Evolutionary conservation across 2,329 filamentous ascomycete species (phyloP).

Genomic region (Colletotrichum siamense): DNA sequence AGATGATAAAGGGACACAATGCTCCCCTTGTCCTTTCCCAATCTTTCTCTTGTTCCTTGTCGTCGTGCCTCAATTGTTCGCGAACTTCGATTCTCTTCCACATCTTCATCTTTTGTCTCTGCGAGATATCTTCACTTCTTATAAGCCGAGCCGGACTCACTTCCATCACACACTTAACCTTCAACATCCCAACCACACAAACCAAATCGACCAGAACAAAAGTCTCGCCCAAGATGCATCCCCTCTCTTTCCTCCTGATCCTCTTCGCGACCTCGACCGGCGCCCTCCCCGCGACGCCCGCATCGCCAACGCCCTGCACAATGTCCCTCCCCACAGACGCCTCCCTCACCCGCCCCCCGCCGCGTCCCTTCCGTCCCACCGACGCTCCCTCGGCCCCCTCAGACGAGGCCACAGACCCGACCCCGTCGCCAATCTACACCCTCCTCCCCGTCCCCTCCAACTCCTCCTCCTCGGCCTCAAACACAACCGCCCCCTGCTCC

Average conservation of each 20-base stretch:
- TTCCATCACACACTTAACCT: neutral
- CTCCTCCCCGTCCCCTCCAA: neutral
- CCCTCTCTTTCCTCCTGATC: neutral
- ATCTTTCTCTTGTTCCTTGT: neutral
- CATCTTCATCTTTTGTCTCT: neutral
- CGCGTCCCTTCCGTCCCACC: neutral
- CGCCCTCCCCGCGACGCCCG: constrained; percentile 13
- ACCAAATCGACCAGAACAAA: neutral
- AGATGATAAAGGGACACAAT: neutral
- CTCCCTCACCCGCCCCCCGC: neutral
- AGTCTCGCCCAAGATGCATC: neutral
- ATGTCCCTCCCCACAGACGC: neutral
- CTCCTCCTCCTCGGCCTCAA: constrained; percentile 5
- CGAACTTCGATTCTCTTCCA: neutral
- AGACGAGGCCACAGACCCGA: neutral
- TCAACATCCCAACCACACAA: neutral
- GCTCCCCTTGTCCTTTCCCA: neutral
- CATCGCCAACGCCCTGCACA: neutral
- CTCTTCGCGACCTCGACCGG: neutral
- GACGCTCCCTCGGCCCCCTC: neutral
- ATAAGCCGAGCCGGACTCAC: neutral
- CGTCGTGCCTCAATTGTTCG: neutral
- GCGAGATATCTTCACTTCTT: neutral
- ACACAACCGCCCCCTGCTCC: neutral
- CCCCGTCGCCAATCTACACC: constrained; percentile 7